phyloP scores from a whole-genome alignment of 768 basidiomycete genomes.

The Porpolomopsis calyptriformis region DNA sequence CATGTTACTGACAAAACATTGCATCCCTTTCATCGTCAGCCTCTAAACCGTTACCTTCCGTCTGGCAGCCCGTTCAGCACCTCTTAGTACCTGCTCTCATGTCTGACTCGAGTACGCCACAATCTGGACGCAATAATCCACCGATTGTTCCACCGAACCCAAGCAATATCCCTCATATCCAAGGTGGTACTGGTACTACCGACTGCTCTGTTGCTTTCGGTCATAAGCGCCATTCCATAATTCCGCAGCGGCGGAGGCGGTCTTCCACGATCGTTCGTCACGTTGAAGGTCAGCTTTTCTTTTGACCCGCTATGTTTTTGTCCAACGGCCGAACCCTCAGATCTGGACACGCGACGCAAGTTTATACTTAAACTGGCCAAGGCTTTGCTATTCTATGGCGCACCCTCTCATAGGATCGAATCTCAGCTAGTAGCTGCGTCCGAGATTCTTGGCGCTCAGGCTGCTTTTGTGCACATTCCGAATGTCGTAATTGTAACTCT shows the following conservation, averaged over 20 bases:
- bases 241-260: conserved; percentile 11
- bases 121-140: too few relatives aligned
- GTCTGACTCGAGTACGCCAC: too few relatives aligned
- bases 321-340: conserved; percentile 17
- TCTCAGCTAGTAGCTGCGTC: conserved; percentile 78
- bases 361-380: conserved; percentile 83
- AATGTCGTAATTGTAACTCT: conserved; percentile 75
- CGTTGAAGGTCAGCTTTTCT: conserved; percentile 29
- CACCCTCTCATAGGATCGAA: conserved; percentile 90
- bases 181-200: neutral
- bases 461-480: conserved; percentile 77
- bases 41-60: too few relatives aligned
- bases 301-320: neutral
- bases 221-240: neutral
- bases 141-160: neutral
- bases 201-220: neutral
- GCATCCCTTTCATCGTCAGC: too few relatives aligned
- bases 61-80: too few relatives aligned
- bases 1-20: too few relatives aligned
- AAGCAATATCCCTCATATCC: neutral
- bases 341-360: conserved; percentile 40
- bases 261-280: conserved; percentile 31
- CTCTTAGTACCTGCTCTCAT: too few relatives aligned
- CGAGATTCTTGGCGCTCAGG: conserved; percentile 63
- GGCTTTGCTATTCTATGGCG: conserved; percentile 82